phyloP scores from a whole-genome alignment of 306 rosid genomes.

The Clitoria ternatea region DNA sequence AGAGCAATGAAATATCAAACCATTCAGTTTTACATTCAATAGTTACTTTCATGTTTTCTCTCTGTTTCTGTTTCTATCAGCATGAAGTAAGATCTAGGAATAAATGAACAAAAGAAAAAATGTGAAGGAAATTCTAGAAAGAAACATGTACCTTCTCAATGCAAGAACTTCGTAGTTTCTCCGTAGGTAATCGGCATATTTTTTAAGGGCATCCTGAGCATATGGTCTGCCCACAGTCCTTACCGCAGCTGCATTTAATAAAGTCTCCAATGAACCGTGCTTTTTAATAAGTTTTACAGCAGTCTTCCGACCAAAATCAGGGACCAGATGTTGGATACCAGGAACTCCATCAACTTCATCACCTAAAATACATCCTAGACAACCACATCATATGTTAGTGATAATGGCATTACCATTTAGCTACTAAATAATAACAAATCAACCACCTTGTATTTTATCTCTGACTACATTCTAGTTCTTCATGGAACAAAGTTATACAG shows the following conservation, averaged over 20 bases:
- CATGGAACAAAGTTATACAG: background rate
- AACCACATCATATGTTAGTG: slow-evolving; percentile 15
- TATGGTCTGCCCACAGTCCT: slow-evolving; percentile 87
- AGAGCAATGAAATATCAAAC: no score
- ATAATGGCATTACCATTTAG: background rate
- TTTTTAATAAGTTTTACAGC: slow-evolving; percentile 81
- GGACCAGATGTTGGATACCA: slow-evolving; percentile 84
- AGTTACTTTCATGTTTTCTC: no score
- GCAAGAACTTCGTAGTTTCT: slow-evolving; percentile 79
- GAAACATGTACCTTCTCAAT: slow-evolving; percentile 54
- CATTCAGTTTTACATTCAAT: no score
- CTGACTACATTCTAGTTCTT: slow-evolving; percentile 4
- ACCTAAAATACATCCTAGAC: slow-evolving; percentile 76
- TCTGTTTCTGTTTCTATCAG: no score
- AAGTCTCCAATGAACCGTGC: slow-evolving; percentile 79
- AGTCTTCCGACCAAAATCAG: slow-evolving; percentile 90
- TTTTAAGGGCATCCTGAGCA: slow-evolving; percentile 84
- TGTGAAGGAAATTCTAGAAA: slow-evolving; percentile 11
- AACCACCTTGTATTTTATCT: background rate
- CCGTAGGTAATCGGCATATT: slow-evolving; percentile 66
- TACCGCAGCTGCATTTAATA: slow-evolving; percentile 67
- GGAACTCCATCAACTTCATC: slow-evolving; percentile 94
- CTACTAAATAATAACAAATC: background rate
- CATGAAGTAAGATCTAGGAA: slow-evolving; percentile 7
- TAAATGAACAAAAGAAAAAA: background rate